Evolutionary conservation across 2,329 filamentous ascomycete genomes (phyloP).

Genomic region (Fusarium sp.): DNA sequence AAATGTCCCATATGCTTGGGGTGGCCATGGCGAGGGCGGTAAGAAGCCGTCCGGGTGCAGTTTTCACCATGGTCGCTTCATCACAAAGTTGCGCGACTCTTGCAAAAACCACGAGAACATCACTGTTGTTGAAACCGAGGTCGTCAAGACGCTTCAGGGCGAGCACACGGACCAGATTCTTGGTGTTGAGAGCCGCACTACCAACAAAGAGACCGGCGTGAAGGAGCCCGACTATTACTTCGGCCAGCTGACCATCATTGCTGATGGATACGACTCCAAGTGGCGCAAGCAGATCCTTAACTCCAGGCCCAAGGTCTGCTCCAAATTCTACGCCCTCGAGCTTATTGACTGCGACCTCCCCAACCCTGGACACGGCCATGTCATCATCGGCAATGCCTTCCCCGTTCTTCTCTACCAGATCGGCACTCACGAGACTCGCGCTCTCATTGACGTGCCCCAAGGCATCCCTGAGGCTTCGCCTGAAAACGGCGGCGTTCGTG

Average conservation of each 20-base stretch:
- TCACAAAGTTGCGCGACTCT: slow-evolving; percentile 83
- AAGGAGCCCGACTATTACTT: slow-evolving; percentile 85
- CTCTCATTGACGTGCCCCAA: slow-evolving; percentile 89
- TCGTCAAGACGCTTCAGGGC: slow-evolving; percentile 80
- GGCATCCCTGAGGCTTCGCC: slow-evolving; percentile 81
- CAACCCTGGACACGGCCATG: slow-evolving; percentile 83
- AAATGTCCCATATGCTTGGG: slow-evolving; percentile 56
- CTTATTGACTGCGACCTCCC: slow-evolving; percentile 90
- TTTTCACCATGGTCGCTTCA: slow-evolving; percentile 97
- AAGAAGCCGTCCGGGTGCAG: slow-evolving; percentile 77
- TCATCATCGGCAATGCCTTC: slow-evolving; percentile 82
- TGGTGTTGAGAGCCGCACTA: slow-evolving; percentile 84
- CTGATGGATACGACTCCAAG: slow-evolving; percentile 93
- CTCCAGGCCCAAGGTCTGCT: slow-evolving; percentile 89
- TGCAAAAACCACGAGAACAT: slow-evolving; percentile 86
- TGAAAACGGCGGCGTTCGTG: slow-evolving; percentile 85
- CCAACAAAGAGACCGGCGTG: slow-evolving; percentile 67
- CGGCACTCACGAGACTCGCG: slow-evolving; percentile 92
- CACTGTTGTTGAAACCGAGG: slow-evolving; percentile 91
- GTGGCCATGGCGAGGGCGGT: slow-evolving; percentile 53
- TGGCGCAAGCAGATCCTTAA: slow-evolving; percentile 87
- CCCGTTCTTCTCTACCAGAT: slow-evolving; percentile 98
- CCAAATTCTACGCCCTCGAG: slow-evolving; percentile 95
- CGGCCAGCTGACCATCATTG: slow-evolving; percentile 87
- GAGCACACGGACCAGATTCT: slow-evolving; percentile 80